phyloP scores from a whole-genome alignment of 2,329 filamentous ascomycete species.

The Sarocladiaceae sp. region DNA sequence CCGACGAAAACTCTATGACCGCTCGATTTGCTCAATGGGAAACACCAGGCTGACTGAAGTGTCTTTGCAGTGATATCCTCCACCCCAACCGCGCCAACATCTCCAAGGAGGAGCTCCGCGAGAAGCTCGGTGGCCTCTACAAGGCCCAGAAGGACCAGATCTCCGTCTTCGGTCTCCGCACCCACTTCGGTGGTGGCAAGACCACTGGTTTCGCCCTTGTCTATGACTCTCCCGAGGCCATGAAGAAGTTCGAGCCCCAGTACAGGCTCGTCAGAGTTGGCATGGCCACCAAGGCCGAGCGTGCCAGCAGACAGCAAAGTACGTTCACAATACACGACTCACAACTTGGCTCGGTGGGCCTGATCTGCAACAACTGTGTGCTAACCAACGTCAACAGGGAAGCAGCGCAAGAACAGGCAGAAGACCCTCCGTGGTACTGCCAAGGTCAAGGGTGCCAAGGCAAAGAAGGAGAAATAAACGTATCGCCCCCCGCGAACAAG shows the following conservation, averaged over 20 bases:
- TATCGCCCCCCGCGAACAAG: slow-evolving; percentile 21
- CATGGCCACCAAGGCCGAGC: slow-evolving; percentile 91
- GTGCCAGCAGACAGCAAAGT: slow-evolving; percentile 98
- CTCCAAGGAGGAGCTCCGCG: slow-evolving; percentile 97
- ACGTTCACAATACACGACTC: slow-evolving; percentile 47
- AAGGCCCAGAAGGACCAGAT: slow-evolving; percentile 98
- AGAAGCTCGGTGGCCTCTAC: slow-evolving; percentile 93
- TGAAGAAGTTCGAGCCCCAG: slow-evolving; percentile 99
- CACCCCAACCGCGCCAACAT: slow-evolving; percentile 98
- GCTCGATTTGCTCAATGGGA: not conserved
- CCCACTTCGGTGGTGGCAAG: slow-evolving; percentile 99
- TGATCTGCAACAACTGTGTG: not conserved
- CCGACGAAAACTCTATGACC: not conserved
- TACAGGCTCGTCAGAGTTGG: slow-evolving; percentile 96
- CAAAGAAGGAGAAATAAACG: slow-evolving; percentile 90
- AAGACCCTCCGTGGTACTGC: slow-evolving; percentile 98
- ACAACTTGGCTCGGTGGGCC: no score
- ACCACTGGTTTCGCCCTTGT: slow-evolving; percentile 97
- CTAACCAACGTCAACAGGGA: slow-evolving; percentile 62
- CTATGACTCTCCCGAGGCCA: slow-evolving; percentile 96
- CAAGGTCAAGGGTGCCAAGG: slow-evolving; percentile 93
- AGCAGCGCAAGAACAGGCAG: slow-evolving; percentile 99
- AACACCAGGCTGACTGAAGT: slow-evolving; percentile 9
- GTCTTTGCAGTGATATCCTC: slow-evolving; percentile 79
- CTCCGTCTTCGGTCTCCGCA: slow-evolving; percentile 97